Evolutionary conservation across 768 basidiomycete genomes (phyloP), one percentile per base, ranked within the genome.

Genomic region (Boletus sp.): DNA sequence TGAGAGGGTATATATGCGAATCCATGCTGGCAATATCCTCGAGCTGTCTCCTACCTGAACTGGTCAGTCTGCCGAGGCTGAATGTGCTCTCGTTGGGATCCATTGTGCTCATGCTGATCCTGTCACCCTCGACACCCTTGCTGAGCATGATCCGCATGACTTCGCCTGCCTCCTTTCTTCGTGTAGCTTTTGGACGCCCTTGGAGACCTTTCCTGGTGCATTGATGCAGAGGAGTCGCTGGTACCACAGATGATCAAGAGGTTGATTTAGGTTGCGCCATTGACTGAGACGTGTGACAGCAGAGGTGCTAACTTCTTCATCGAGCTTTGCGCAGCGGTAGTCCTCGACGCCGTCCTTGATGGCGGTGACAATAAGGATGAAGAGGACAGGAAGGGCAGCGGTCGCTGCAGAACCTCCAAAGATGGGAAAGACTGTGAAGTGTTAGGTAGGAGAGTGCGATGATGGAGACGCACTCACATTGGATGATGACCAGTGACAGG

Each of bases 221-320:
- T n/a, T n/a, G n/a, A n/a, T n/a, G n/a, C n/a, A n/a, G n/a, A n/a
- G n/a, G n/a, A n/a, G n/a, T n/a, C n/a, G n/a, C n/a, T n/a, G n/a
- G n/a, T n/a, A n/a, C n/a, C n/a, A n/a, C n/a, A n/a, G 83, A 0
- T 87, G 79, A 70, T 96, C 93, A 4, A 71, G 76, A 0, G 89
- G 89, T 57, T 89, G 86, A 66, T 98, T 98, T 28, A 93, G 84
- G 70, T 98, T 98, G 54, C 79, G 80, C 92, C 93, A 97, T 41
- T 89, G 83, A 7, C 85, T 86, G 11, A 98, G 82, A 62, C 92
- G 92, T 1, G 94, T 98, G 11, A 90, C 87, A 3, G 94, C 92
- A 0, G 90, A 94, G 52, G 86, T 97, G 76, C 98, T 98, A 61
- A 98, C 94, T 66, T 94, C 86, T 59, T 96, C 90, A 70, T 98